These are phyloP conservation scores for Aspergillus chevalieri DNA, from an alignment of 2,329 filamentous ascomycete species.

Conservation along the genomic window DNA sequence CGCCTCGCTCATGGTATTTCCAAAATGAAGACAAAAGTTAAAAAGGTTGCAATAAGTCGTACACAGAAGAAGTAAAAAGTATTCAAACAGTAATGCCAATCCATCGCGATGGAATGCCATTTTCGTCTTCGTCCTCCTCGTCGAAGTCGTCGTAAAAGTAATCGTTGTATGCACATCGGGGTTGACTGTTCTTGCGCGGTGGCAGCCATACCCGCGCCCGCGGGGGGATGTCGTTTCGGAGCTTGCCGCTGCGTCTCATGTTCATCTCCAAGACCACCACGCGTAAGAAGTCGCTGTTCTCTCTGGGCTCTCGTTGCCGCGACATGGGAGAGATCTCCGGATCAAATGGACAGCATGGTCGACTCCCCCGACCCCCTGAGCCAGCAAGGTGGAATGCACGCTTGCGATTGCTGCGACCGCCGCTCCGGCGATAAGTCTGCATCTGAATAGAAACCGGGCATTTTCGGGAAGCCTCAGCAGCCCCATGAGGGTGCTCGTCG, in stretches of 20 bases:
- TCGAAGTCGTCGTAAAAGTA: slow-evolving; percentile 10
- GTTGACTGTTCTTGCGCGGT: slow-evolving; percentile 39
- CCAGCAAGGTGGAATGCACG: slow-evolving; percentile 33
- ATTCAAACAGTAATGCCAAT: slow-evolving; percentile 20
- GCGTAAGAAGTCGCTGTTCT: slow-evolving; percentile 59
- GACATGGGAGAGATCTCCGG: slow-evolving; percentile 37
- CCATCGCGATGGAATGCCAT: slow-evolving; percentile 23
- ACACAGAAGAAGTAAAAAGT: background rate
- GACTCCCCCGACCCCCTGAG: slow-evolving; percentile 35
- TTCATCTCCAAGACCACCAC: slow-evolving; percentile 63
- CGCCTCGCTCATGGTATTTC: slow-evolving; percentile 1
- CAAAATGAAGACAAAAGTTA: background rate
- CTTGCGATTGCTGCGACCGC: slow-evolving; percentile 22
- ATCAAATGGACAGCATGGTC: slow-evolving; percentile 30
- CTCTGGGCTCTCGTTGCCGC: slow-evolving; percentile 56
- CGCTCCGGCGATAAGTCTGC: slow-evolving; percentile 51
- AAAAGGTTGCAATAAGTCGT: background rate
- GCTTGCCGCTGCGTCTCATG: slow-evolving; percentile 58
- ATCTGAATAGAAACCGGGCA: slow-evolving; percentile 55
- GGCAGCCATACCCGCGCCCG: slow-evolving; percentile 57
- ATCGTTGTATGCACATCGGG: slow-evolving; percentile 9
- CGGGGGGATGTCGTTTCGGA: slow-evolving; percentile 50
- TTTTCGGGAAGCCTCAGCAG: slow-evolving; percentile 21
- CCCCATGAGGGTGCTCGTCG: slow-evolving; percentile 30
- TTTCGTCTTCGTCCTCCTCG: slow-evolving; percentile 11